A percentile compares a stretch with the other conserved stretches of the same genome.
These are phyloP conservation scores for Harringtonia lauricola DNA, from an alignment of 2,329 filamentous ascomycete species.

Conservation along the genomic window DNA sequence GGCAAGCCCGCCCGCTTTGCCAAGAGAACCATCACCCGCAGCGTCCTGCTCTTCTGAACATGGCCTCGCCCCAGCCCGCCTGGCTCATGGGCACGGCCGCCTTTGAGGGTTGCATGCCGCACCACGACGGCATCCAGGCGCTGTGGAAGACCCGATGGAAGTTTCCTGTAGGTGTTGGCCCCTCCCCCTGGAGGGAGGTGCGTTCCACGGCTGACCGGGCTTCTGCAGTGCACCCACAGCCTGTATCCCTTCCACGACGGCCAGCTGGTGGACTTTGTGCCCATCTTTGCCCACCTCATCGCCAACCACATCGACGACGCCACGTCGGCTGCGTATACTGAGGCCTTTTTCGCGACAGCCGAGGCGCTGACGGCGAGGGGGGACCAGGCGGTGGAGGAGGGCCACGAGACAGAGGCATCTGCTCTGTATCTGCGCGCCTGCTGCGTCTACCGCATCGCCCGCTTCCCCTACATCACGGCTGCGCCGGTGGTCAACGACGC, in stretches of 20 bases:
- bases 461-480: slow-evolving; percentile 49
- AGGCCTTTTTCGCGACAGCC: slow-evolving; percentile 50
- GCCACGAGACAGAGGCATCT: slow-evolving; percentile 38
- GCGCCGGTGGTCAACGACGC: slow-evolving; percentile 26
- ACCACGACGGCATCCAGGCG: slow-evolving; percentile 47
- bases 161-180: slow-evolving; percentile 42
- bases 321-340: slow-evolving; percentile 53
- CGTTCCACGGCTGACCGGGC: not conserved
- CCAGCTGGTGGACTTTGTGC: slow-evolving; percentile 55
- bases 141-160: slow-evolving; percentile 73
- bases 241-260: slow-evolving; percentile 70
- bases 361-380: slow-evolving; percentile 42
- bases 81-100: slow-evolving; percentile 15
- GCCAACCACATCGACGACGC: slow-evolving; percentile 52
- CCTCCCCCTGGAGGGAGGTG: too few relatives aligned
- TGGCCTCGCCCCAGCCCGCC: not conserved
- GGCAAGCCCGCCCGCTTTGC: slow-evolving; percentile 17
- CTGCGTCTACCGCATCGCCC: slow-evolving; percentile 60
- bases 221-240: slow-evolving; percentile 40
- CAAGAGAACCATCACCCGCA: slow-evolving; percentile 20
- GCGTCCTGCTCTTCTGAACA: slow-evolving; percentile 9
- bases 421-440: slow-evolving; percentile 60
- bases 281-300: slow-evolving; percentile 54
- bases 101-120: slow-evolving; percentile 36
- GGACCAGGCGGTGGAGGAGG: slow-evolving; percentile 19